A percentile compares a stretch with the other conserved stretches of the same genome.
phyloP scores from a whole-genome alignment of 225 moss, liverwort and hornwort species.

The Climacium dendroides region DNA sequence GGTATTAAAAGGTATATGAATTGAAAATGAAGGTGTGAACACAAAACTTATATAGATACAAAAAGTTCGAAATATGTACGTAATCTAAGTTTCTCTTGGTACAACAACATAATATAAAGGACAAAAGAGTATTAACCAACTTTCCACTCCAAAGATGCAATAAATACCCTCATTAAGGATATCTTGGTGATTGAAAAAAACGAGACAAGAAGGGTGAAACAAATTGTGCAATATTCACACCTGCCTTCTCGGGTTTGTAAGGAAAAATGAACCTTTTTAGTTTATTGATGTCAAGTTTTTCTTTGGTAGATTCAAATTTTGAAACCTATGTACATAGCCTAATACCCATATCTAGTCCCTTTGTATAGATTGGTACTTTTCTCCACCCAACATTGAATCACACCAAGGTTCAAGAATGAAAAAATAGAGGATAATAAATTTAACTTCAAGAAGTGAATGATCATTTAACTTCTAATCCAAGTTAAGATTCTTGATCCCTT shows the following conservation, averaged over 20 bases:
- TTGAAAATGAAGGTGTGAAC: not conserved
- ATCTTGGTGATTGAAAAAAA: not conserved
- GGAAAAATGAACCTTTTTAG: not conserved
- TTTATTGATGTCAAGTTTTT: accelerated
- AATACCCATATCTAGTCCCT: accelerated
- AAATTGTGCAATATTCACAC: accelerated
- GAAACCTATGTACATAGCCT: accelerated
- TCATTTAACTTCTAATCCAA: not conserved
- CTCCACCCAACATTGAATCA: not conserved
- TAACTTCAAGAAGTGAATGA: accelerated
- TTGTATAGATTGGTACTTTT: not conserved
- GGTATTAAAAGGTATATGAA: not conserved
- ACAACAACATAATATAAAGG: not conserved
- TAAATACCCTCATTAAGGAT: not conserved
- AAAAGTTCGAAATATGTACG: not conserved
- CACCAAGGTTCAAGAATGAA: accelerated
- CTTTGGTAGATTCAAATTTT: accelerated
- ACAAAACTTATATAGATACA: not conserved
- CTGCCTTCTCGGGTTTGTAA: accelerated
- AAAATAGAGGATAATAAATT: not conserved
- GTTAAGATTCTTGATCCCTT: accelerated
- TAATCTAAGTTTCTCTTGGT: not conserved
- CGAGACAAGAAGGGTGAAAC: accelerated
- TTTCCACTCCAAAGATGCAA: not conserved
- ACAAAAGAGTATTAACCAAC: not conserved